These are phyloP conservation scores for Penicillium sp. DNA, from an alignment of 2,329 filamentous ascomycete genomes.

Conservation along the genomic window DNA sequence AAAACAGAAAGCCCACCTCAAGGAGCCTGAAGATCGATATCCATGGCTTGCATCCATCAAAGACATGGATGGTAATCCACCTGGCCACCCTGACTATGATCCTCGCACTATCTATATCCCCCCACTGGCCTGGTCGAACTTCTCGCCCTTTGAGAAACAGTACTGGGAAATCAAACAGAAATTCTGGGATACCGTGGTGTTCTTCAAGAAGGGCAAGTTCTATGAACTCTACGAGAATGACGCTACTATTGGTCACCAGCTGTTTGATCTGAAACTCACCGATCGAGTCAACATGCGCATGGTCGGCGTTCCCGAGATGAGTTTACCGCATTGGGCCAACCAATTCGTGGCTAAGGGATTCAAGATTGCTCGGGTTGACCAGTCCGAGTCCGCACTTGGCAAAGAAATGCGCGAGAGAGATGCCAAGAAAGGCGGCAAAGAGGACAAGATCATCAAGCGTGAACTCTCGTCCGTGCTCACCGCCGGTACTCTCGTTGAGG, in stretches of 20 bases:
- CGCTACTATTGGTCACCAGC: conserved; percentile 89
- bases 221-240: conserved; percentile 98
- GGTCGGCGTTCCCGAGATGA: conserved; percentile 95
- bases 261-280: conserved; percentile 96
- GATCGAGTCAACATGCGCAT: conserved; percentile 99
- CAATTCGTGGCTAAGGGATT: conserved; percentile 97
- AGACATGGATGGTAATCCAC: conserved; percentile 78
- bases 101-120: conserved; percentile 89
- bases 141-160: conserved; percentile 94
- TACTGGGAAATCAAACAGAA: conserved; percentile 99
- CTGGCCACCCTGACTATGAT: conserved; percentile 83
- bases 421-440: conserved; percentile 57
- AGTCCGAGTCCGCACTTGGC: conserved; percentile 90
- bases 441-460: conserved; percentile 88
- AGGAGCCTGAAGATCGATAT: conserved; percentile 82
- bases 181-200: conserved; percentile 94
- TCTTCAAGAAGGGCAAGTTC: conserved; percentile 99
- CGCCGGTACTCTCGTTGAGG: conserved; percentile 87
- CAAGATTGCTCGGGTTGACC: conserved; percentile 95
- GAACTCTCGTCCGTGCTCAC: conserved; percentile 90
- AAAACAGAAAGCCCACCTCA: conserved; percentile 69
- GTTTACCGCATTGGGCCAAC: conserved; percentile 94
- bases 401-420: conserved; percentile 99
- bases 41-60: conserved; percentile 81
- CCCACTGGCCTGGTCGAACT: conserved; percentile 71